Evolutionary conservation across 192 early-diverging fungal genomes (phyloP).

Genomic region (Pilobolus umbonatus): DNA sequence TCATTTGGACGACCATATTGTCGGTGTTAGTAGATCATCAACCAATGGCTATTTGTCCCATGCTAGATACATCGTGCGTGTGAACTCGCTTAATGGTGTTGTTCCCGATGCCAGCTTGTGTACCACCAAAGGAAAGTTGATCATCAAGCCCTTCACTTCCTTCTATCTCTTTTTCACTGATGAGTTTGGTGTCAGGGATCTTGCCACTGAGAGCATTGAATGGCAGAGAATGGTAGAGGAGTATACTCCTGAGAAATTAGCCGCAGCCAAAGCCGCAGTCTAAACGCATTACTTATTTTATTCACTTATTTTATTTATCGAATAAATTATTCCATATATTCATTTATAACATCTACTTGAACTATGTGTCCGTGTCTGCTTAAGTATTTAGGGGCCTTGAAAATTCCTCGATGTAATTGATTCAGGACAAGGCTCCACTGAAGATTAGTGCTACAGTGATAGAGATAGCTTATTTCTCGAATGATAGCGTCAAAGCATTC

Average conservation of each 20-base stretch:
- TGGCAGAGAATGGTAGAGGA: slow-evolving; percentile 16
- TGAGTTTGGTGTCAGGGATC: not conserved
- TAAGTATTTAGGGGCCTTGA: not conserved
- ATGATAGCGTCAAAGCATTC: slow-evolving; percentile 8
- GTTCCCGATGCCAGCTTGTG: slow-evolving; percentile 6
- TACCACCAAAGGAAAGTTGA: slow-evolving; percentile 7
- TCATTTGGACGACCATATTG: slow-evolving; percentile 24
- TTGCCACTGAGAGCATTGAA: not conserved
- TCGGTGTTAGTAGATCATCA: not conserved
- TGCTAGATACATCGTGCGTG: slow-evolving; percentile 14
- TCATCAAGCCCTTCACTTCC: slow-evolving; percentile 20
- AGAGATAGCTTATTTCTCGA: not conserved
- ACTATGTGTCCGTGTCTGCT: not conserved
- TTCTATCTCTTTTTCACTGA: slow-evolving; percentile 21
- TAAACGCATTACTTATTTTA: not conserved
- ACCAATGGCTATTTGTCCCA: slow-evolving; percentile 23
- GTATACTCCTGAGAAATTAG: slow-evolving; percentile 11
- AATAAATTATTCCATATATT: not conserved
- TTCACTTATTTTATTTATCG: not conserved
- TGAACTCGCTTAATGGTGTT: slow-evolving; percentile 15
- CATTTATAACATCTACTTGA: not conserved
- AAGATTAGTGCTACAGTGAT: not conserved
- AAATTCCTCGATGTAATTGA: not conserved
- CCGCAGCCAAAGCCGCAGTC: not conserved
- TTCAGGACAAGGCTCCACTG: not conserved